These are phyloP conservation scores for Catharanthus roseus DNA, from an alignment of 257 asterid genomes.

Conservation along the genomic window DNA sequence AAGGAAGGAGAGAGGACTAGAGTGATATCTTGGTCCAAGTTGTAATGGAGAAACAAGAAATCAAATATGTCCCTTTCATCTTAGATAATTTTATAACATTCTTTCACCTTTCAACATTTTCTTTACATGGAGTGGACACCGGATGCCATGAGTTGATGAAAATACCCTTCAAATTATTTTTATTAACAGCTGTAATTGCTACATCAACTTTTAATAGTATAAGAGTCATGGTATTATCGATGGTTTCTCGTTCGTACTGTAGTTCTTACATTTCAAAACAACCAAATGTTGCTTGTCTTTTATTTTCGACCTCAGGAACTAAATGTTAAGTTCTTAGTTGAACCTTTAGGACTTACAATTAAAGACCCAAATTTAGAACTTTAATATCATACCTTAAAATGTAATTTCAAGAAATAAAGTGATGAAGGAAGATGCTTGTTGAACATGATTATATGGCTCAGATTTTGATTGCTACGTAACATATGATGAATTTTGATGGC, in stretches of 20 bases:
- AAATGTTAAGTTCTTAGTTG: neutral
- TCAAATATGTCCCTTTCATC: neutral
- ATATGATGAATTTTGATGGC: neutral
- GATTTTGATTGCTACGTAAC: neutral
- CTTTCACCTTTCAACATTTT: neutral
- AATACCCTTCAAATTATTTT: neutral
- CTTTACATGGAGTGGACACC: neutral
- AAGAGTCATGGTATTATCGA: neutral
- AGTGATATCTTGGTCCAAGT: no score
- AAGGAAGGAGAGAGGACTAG: neutral
- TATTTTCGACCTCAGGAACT: neutral
- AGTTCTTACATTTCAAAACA: neutral
- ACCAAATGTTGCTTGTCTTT: neutral
- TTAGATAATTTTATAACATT: neutral
- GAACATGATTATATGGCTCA: neutral
- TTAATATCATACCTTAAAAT: neutral
- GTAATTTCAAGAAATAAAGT: neutral
- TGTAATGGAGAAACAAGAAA: neutral
- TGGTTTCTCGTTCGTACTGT: neutral
- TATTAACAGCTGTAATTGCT: neutral
- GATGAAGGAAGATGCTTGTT: neutral
- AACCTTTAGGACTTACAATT: neutral
- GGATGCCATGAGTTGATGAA: neutral
- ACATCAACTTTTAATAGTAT: neutral
- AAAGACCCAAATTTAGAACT: neutral